Conservation (phyloP, 768 basidiomycete genomes). For the Galerina marginata region DNA sequence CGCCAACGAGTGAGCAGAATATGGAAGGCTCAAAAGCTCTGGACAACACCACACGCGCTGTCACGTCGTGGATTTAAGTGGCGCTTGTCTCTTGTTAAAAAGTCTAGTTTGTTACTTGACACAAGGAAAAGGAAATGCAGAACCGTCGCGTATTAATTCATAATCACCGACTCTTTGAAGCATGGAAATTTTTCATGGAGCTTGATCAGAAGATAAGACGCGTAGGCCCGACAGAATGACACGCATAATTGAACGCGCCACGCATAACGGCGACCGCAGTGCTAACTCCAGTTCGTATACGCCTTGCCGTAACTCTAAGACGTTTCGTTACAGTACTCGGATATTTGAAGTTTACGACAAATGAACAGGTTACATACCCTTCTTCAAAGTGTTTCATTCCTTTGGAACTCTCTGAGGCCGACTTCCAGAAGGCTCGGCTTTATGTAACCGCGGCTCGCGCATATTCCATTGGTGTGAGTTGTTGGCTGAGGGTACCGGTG, state of each 20-base stretch:
- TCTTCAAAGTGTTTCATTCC: neutral
- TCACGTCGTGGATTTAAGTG: constrained; percentile 1
- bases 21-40: neutral
- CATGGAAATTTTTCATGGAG: too few relatives aligned
- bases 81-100: neutral
- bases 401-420: too few relatives aligned
- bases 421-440: too few relatives aligned
- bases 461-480: neutral
- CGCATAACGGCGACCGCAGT: neutral
- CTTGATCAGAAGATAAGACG: too few relatives aligned
- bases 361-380: neutral
- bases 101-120: neutral
- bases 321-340: neutral
- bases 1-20: constrained; percentile 1
- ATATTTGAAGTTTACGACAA: neutral
- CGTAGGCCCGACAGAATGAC: neutral
- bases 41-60: constrained; percentile 3
- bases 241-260: constrained; percentile 4
- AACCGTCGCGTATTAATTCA: neutral
- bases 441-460: neutral
- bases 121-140: neutral
- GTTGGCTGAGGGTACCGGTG: constrained; percentile 1
- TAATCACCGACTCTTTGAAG: constrained; percentile 4
- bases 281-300: neutral
- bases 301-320: neutral